Conservation (phyloP, 208 protist species). For the Lotmaria passim region DNA sequence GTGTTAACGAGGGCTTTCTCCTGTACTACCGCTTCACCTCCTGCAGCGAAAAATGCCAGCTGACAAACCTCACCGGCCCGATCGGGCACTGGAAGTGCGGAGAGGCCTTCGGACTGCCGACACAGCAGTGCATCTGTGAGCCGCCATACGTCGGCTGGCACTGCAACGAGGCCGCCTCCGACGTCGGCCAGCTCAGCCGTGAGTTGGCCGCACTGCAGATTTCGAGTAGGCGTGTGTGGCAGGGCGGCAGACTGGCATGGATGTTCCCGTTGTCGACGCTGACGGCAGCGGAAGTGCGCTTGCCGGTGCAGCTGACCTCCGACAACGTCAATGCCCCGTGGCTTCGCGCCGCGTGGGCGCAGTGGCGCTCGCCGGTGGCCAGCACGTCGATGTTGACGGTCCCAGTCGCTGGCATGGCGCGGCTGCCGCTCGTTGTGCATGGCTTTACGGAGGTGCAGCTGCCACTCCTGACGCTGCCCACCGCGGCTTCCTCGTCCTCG, state of each 20-base stretch:
- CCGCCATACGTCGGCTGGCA: slow-evolving; percentile 47
- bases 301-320: slow-evolving; percentile 11
- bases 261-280: slow-evolving; percentile 22
- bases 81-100: slow-evolving; percentile 36
- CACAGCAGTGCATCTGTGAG: slow-evolving; percentile 45
- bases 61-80: slow-evolving; percentile 24
- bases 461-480: slow-evolving; percentile 21
- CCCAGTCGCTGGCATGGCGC: slow-evolving; percentile 2
- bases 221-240: neutral
- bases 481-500: neutral
- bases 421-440: slow-evolving; percentile 38
- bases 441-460: slow-evolving; percentile 32
- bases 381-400: neutral
- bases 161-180: slow-evolving; percentile 25
- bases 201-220: slow-evolving; percentile 12
- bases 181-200: neutral
- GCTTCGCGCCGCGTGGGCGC: neutral
- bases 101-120: slow-evolving; percentile 30
- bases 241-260: slow-evolving; percentile 23
- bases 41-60: slow-evolving; percentile 9
- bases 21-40: slow-evolving; percentile 64
- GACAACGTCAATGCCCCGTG: neutral
- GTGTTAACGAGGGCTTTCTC: slow-evolving; percentile 47
- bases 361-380: slow-evolving; percentile 2
- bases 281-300: slow-evolving; percentile 16